A percentile compares a stretch with the other conserved stretches of the same genome.
These are phyloP conservation scores for Phlegmacium glaucopus DNA, from an alignment of 768 basidiomycete species.

Conservation along the genomic window DNA sequence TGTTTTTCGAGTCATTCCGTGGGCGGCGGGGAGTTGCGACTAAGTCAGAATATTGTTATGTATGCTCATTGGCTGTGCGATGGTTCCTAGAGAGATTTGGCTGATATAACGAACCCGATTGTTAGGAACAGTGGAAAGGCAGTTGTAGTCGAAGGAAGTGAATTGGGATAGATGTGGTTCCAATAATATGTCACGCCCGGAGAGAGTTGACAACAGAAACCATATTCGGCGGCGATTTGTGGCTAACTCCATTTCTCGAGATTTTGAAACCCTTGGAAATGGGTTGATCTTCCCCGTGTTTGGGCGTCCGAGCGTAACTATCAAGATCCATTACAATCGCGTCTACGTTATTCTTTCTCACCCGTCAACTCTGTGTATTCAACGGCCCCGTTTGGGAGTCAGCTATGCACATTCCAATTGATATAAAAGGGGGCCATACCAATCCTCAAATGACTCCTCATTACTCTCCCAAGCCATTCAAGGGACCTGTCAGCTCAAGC, in stretches of 20 bases:
- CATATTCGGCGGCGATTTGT: conserved; percentile 19
- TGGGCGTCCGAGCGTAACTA: conserved; percentile 32
- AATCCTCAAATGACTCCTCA: conserved; percentile 29
- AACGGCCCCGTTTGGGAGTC: conserved; percentile 34
- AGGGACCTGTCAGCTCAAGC: conserved; percentile 8
- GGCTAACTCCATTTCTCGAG: conserved; percentile 28
- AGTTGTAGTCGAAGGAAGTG: conserved; percentile 9
- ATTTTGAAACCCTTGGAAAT: conserved; percentile 28
- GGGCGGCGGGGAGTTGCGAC: conserved; percentile 20
- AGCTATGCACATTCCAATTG: conserved; percentile 31
- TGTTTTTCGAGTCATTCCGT: conserved; percentile 31
- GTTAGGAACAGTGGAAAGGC: conserved; percentile 27
- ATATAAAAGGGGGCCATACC: conserved; percentile 24
- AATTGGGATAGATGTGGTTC: conserved; percentile 5
- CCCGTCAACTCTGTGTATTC: conserved; percentile 25
- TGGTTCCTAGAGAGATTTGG: conserved; percentile 22
- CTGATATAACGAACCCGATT: conserved; percentile 31
- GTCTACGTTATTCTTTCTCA: conserved; percentile 19
- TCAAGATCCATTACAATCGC: conserved; percentile 31
- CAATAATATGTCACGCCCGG: neutral
- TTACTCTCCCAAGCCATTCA: conserved; percentile 17
- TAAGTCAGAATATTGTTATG: conserved; percentile 6
- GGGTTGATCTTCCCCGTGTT: conserved; percentile 30
- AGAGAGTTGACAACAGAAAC: conserved; percentile 18
- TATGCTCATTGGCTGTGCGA: conserved; percentile 17